Conservation (phyloP, 371 early-diverging fungal species). For the Mucor mucedo region DNA sequence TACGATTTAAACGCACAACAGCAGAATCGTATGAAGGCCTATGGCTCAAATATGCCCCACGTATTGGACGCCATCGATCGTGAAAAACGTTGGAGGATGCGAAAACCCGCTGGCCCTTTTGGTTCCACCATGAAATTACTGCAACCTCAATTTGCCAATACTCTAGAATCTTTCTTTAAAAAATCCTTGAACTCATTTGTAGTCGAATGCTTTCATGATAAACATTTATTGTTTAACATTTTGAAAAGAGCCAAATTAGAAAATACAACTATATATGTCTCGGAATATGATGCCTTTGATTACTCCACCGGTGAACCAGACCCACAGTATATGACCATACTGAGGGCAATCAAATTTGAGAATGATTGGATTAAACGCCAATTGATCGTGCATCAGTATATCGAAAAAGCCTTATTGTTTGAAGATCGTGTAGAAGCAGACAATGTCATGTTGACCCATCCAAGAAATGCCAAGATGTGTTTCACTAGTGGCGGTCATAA, state of each 20-base stretch:
- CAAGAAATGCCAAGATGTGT: constrained; percentile 74
- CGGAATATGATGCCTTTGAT: constrained; percentile 72
- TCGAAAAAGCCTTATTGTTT: constrained; percentile 82
- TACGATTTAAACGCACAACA: constrained; percentile 40
- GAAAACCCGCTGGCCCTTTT: constrained; percentile 85
- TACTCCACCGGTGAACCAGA: constrained; percentile 77
- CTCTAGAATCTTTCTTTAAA: constrained; percentile 78
- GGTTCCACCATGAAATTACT: constrained; percentile 76
- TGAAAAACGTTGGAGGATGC: constrained; percentile 58
- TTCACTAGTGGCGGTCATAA: constrained; percentile 67
- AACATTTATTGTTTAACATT: constrained; percentile 54
- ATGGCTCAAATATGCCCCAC: constrained; percentile 70
- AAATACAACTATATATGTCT: constrained; percentile 61
- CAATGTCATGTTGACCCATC: constrained; percentile 66
- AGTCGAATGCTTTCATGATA: constrained; percentile 76
- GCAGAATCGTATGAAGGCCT: constrained; percentile 70
- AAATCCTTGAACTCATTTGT: constrained; percentile 72
- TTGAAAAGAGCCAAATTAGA: constrained; percentile 55
- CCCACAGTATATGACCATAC: constrained; percentile 63
- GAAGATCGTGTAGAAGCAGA: constrained; percentile 77
- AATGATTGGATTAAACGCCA: constrained; percentile 79
- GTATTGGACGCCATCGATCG: constrained; percentile 67
- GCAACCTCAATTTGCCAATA: constrained; percentile 63
- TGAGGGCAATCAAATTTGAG: constrained; percentile 66
- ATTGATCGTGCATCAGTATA: constrained; percentile 72